Evolutionary conservation across 495 filamentous ascomycete species (phyloP).

Genomic region (Amphirosellinia nigrospora): DNA sequence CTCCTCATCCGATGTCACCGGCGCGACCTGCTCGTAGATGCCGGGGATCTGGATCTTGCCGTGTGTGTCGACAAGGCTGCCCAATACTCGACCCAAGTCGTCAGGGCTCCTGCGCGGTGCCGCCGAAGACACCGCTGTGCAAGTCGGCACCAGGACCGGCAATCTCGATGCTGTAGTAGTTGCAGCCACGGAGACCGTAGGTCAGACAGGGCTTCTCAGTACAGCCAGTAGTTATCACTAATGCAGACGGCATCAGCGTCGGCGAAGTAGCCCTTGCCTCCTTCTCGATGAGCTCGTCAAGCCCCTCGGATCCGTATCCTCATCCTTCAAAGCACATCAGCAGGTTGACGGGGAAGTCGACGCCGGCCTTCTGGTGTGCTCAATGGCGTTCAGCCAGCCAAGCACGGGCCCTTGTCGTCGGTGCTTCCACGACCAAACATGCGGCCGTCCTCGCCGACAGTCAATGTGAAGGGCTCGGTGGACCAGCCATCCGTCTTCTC

Average conservation of each 20-base stretch:
- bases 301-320: slow-evolving; percentile 97
- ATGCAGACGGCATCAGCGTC: slow-evolving; percentile 97
- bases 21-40: slow-evolving; percentile 87
- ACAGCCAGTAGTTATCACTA: slow-evolving; percentile 99
- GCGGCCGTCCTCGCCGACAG: slow-evolving; percentile 83
- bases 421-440: slow-evolving; percentile 97
- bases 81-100: slow-evolving; percentile 82
- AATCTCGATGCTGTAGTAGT: slow-evolving; percentile 90
- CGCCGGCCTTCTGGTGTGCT: slow-evolving; percentile 94
- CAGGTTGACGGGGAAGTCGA: slow-evolving; percentile 96
- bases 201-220: slow-evolving; percentile 98
- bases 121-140: slow-evolving; percentile 95
- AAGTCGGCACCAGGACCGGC: slow-evolving; percentile 91
- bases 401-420: slow-evolving; percentile 97
- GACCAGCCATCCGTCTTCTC: slow-evolving; percentile 94
- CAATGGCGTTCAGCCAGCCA: slow-evolving; percentile 97
- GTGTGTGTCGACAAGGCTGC: slow-evolving; percentile 80
- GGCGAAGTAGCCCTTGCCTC: slow-evolving; percentile 91
- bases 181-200: slow-evolving; percentile 96
- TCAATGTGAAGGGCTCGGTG: slow-evolving; percentile 91
- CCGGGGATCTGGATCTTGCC: slow-evolving; percentile 92
- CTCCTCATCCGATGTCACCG: slow-evolving; percentile 84
- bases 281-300: slow-evolving; percentile 89
- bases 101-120: slow-evolving; percentile 96
- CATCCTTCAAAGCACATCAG: slow-evolving; percentile 99